phyloP scores from a whole-genome alignment of 139 green algal genomes.

The Micromonas commoda region DNA sequence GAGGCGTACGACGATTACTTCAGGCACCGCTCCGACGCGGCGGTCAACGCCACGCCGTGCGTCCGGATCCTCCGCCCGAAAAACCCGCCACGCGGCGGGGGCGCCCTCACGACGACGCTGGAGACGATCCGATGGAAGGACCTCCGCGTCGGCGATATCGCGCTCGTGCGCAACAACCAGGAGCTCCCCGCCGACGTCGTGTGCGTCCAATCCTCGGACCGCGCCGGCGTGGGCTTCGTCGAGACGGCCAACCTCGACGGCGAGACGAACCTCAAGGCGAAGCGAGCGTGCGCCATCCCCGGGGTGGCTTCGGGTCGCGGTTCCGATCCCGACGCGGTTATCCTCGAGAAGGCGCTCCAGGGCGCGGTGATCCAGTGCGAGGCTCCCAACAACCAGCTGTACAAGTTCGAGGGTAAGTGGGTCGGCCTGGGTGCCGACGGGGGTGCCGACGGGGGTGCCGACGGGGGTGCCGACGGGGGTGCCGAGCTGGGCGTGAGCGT shows the following conservation, averaged over 20 bases:
- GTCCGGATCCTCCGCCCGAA: slow-evolving; percentile 2
- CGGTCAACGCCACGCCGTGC: slow-evolving; percentile 32
- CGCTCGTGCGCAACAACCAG: slow-evolving; percentile 48
- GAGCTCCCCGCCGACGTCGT: slow-evolving; percentile 77
- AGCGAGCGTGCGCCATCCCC: slow-evolving; percentile 41
- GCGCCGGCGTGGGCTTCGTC: slow-evolving; percentile 68
- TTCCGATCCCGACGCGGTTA: neutral
- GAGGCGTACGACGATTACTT: slow-evolving; percentile 59
- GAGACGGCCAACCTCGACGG: slow-evolving; percentile 91
- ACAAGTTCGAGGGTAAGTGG: slow-evolving; percentile 62
- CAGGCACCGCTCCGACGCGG: slow-evolving; percentile 47
- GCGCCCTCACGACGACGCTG: neutral
- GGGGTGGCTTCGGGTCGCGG: neutral
- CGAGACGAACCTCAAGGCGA: slow-evolving; percentile 94
- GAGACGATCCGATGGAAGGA: slow-evolving; percentile 46
- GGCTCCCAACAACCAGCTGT: slow-evolving; percentile 74
- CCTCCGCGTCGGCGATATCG: slow-evolving; percentile 67
- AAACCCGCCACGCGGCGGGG: no score
- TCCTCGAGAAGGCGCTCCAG: neutral
- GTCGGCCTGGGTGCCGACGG: no score
- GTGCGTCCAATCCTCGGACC: slow-evolving; percentile 56
- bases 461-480: no score
- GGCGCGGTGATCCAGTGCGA: slow-evolving; percentile 40
- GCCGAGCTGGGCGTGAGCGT: no score
- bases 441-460: no score